Conservation (phyloP, 371 early-diverging fungal genomes). For the Saksenaea oblongispora region DNA sequence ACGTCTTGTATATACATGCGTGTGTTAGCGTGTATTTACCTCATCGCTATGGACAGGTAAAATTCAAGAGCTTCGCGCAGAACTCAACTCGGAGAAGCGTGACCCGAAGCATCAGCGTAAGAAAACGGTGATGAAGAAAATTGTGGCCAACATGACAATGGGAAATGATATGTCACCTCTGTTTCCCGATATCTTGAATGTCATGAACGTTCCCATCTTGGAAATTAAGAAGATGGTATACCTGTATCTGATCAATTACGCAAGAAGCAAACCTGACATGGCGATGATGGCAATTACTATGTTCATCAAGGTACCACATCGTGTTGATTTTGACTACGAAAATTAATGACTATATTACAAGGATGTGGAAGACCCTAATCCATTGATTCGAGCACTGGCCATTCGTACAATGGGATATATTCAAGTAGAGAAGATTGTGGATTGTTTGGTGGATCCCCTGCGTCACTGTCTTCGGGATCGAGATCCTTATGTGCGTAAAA, state of each 20-base stretch:
- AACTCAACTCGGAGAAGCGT: conserved; percentile 89
- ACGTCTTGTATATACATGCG: background rate
- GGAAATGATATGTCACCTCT: conserved; percentile 97
- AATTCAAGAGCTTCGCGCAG: conserved; percentile 91
- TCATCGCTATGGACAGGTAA: conserved; percentile 66
- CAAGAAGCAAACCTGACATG: conserved; percentile 95
- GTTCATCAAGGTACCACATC: conserved; percentile 81
- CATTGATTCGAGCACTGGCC: conserved; percentile 94
- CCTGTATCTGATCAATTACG: conserved; percentile 89
- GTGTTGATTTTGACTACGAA: background rate
- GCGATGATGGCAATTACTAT: conserved; percentile 97
- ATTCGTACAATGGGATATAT: conserved; percentile 97
- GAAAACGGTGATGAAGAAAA: conserved; percentile 91
- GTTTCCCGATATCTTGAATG: conserved; percentile 65
- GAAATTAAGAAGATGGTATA: conserved; percentile 91
- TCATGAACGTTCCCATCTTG: conserved; percentile 56
- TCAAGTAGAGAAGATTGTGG: conserved; percentile 93
- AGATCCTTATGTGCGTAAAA: conserved; percentile 78
- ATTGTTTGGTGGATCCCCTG: conserved; percentile 81
- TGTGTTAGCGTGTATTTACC: background rate
- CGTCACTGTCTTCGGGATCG: conserved; percentile 78
- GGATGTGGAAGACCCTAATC: conserved; percentile 95
- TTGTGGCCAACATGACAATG: conserved; percentile 98
- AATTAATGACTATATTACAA: conserved; percentile 22
- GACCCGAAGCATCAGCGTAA: conserved; percentile 88